phyloP scores from a whole-genome alignment of 768 basidiomycete genomes.

The Psilocybe azurescens region DNA sequence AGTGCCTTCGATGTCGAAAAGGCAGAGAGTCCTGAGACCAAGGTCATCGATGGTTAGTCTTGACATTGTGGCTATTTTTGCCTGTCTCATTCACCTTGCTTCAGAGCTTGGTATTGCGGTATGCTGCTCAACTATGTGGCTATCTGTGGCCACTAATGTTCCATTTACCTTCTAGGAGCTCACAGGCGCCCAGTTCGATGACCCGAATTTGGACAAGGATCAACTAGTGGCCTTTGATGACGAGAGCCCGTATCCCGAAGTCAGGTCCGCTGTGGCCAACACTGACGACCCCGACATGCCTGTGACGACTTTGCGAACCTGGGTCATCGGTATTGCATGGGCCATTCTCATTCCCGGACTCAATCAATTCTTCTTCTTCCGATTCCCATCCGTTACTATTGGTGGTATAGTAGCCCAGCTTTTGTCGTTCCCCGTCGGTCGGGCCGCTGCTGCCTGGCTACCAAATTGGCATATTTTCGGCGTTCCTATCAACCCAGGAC shows the following conservation, averaged over 20 bases:
- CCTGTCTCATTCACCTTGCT: neutral
- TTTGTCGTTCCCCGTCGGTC: slow-evolving; percentile 72
- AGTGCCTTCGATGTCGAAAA: slow-evolving; percentile 33
- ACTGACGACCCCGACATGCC: slow-evolving; percentile 67
- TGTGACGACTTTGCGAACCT: slow-evolving; percentile 53
- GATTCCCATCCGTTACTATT: slow-evolving; percentile 44
- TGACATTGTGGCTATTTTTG: neutral
- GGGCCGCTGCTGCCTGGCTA: slow-evolving; percentile 54
- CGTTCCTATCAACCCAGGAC: slow-evolving; percentile 72
- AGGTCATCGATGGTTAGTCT: slow-evolving; percentile 31
- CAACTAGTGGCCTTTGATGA: slow-evolving; percentile 48
- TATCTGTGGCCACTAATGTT: neutral
- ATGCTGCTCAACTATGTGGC: slow-evolving; percentile 6
- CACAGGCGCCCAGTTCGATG: slow-evolving; percentile 44
- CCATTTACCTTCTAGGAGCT: slow-evolving; percentile 28
- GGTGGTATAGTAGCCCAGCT: slow-evolving; percentile 68
- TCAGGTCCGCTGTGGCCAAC: slow-evolving; percentile 71
- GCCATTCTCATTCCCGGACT: slow-evolving; percentile 61
- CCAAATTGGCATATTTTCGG: slow-evolving; percentile 65
- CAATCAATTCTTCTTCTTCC: slow-evolving; percentile 63
- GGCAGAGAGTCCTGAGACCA: slow-evolving; percentile 20
- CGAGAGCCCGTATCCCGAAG: slow-evolving; percentile 83
- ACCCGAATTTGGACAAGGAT: slow-evolving; percentile 51
- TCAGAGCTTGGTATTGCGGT: slow-evolving; percentile 37
- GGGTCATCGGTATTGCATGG: slow-evolving; percentile 60